A percentile compares a stretch with the other conserved stretches of the same genome.
These are phyloP conservation scores for Botrytis paeoniae DNA, from an alignment of 2,329 filamentous ascomycete species.

Conservation along the genomic window DNA sequence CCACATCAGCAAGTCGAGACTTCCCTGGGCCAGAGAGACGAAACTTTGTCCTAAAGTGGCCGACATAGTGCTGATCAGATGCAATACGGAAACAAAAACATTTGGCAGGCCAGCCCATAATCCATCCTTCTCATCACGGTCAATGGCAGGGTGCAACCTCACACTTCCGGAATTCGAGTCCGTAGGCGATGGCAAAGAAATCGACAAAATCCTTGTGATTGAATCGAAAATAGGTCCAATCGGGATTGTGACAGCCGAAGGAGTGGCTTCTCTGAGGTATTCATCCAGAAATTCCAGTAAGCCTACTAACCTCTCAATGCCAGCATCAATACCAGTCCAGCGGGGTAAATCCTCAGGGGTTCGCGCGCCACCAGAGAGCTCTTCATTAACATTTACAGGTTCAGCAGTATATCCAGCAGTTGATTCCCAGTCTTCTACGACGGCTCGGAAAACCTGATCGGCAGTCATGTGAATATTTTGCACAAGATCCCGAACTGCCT, in stretches of 20 bases:
- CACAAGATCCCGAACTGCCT: conserved; percentile 59
- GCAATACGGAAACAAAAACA: conserved; percentile 69
- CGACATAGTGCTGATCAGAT: conserved; percentile 56
- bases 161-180: conserved; percentile 35
- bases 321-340: conserved; percentile 75
- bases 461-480: conserved; percentile 66
- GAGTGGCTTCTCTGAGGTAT: conserved; percentile 62
- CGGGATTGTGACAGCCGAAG: conserved; percentile 63
- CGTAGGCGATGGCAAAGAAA: conserved; percentile 49
- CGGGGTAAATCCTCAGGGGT: conserved; percentile 53
- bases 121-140: conserved; percentile 76
- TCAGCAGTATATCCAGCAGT: conserved; percentile 49
- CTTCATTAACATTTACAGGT: conserved; percentile 45
- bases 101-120: conserved; percentile 71
- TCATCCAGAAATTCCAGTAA: conserved; percentile 63
- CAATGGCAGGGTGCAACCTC: conserved; percentile 69
- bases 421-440: conserved; percentile 80
- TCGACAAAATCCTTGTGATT: conserved; percentile 64
- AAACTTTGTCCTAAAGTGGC: conserved; percentile 56
- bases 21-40: conserved; percentile 57
- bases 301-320: conserved; percentile 64
- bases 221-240: conserved; percentile 67
- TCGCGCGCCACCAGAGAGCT: conserved; percentile 48
- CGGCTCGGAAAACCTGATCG: conserved; percentile 73
- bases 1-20: conserved; percentile 69